Conservation (phyloP, 192 early-diverging fungal genomes). For the Rhizophagus prolifer region DNA sequence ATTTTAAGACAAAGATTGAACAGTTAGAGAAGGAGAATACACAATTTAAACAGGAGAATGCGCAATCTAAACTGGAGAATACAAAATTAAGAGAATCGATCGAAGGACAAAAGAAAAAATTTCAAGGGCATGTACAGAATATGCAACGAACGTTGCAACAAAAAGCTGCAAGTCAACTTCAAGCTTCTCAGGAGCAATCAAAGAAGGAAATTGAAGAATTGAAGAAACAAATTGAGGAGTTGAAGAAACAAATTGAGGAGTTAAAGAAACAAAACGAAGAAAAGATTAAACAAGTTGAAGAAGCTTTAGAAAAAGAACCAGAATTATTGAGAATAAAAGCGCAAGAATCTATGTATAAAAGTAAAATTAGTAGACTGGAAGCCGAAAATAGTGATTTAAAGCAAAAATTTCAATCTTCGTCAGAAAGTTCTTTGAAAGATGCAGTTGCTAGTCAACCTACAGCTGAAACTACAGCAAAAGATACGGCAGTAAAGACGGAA, state of each 20-base stretch:
- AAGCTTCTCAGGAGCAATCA: background rate
- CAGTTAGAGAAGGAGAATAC: background rate
- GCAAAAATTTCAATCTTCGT: background rate
- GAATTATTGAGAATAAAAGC: constrained; percentile 1
- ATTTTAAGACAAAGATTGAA: background rate
- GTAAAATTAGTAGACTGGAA: background rate
- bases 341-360: constrained; percentile 2
- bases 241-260: background rate
- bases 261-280: background rate
- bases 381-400: constrained; percentile 3
- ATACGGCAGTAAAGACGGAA: background rate
- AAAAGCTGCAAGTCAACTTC: background rate
- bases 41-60: background rate
- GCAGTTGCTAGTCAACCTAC: background rate
- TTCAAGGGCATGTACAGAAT: background rate
- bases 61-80: background rate
- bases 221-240: background rate
- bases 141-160: background rate
- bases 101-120: background rate
- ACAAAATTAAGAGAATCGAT: background rate
- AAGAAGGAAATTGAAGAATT: constrained; percentile 3
- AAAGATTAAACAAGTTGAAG: background rate
- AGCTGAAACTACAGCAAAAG: background rate
- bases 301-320: background rate
- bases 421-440: background rate